phyloP scores from a whole-genome alignment of 1,284 basidiomycete species.

The Porogramme epimiltina region DNA sequence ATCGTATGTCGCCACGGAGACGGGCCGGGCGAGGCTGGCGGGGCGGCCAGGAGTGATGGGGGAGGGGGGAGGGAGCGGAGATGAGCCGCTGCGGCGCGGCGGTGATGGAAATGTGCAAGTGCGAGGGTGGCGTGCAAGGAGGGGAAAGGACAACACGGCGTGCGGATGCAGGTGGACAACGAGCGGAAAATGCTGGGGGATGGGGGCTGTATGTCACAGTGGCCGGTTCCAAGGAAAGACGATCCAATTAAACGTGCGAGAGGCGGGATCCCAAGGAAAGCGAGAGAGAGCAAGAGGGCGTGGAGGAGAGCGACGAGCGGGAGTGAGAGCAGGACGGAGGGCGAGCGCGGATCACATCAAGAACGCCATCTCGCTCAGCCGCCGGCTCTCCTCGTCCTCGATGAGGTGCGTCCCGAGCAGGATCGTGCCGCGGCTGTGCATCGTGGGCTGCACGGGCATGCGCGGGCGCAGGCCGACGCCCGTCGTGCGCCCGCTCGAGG shows the following conservation, averaged over 20 bases:
- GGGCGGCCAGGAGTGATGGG: no score
- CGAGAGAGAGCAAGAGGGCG: background rate
- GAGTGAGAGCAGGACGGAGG: background rate
- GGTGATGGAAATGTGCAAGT: no score
- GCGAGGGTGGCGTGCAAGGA: background rate
- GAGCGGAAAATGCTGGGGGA: background rate
- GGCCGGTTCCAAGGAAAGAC: no score
- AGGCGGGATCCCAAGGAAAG: background rate
- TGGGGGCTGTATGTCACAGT: no score
- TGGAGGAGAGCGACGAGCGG: background rate
- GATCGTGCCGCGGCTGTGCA: constrained; percentile 60
- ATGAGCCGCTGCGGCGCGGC: no score
- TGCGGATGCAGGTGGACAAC: no score
- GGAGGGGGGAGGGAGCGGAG: no score
- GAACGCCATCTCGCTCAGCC: constrained; percentile 72
- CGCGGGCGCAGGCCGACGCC: constrained; percentile 30
- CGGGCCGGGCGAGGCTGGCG: no score
- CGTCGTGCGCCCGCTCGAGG: constrained; percentile 7
- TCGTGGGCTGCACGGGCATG: constrained; percentile 52
- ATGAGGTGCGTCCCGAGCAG: constrained; percentile 51
- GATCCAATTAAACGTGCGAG: no score
- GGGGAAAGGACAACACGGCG: no score
- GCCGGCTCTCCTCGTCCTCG: constrained; percentile 63
- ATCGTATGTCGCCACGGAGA: background rate
- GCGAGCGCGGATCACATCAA: constrained; percentile 45